Conservation (phyloP, 139 green algal genomes). For the Chlamydomonas sphaeroides region DNA sequence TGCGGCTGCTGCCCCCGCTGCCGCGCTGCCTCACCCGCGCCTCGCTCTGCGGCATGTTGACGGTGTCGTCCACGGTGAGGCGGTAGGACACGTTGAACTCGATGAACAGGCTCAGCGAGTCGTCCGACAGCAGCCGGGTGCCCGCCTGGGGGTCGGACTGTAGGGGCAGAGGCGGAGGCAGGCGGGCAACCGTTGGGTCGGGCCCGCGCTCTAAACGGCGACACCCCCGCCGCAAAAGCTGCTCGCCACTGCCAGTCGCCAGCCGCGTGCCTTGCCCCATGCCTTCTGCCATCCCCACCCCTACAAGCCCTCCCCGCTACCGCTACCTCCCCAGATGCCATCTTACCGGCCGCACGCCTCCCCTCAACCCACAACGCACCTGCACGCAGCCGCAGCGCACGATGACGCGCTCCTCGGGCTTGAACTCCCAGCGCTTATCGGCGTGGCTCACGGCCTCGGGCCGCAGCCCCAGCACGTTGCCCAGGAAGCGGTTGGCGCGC, state of each 20-base stretch:
- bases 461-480: constrained; percentile 56
- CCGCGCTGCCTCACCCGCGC: constrained; percentile 10
- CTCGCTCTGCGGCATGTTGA: constrained; percentile 53
- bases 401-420: constrained; percentile 43
- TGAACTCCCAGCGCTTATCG: constrained; percentile 52
- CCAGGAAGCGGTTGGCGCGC: constrained; percentile 54
- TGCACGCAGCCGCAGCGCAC: constrained; percentile 57
- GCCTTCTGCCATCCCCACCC: no score
- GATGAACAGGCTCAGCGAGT: constrained; percentile 52
- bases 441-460: constrained; percentile 34
- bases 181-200: no score
- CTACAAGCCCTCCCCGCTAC: no score
- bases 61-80: constrained; percentile 52
- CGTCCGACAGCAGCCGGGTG: constrained; percentile 51
- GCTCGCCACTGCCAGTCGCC: no score
- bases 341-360: no score
- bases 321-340: no score
- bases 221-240: no score
- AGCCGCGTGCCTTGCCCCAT: no score
- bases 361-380: neutral
- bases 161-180: neutral
- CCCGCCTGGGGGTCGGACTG: constrained; percentile 50
- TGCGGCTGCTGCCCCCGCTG: no score
- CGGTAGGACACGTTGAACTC: constrained; percentile 62
- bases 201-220: no score